Base-by-base conservation (phyloP, 176 grass and related monocot genomes). In the Coix lacrymajobi region DNA sequence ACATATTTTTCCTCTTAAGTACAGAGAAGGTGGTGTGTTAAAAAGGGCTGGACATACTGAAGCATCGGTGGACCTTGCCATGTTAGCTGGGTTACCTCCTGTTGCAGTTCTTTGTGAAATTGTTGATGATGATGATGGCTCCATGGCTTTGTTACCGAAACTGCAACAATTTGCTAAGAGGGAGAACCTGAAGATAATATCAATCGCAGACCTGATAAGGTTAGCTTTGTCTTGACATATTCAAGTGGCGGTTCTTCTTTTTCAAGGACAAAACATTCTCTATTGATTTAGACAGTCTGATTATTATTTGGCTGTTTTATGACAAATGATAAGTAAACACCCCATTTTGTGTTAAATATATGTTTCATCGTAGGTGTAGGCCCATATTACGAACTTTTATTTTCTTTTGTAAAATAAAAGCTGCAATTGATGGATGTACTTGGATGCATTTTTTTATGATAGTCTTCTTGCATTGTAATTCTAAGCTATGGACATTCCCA, bases 1-100 rank as follows among this genome's bases (percentile, higher is more conserved):
- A 46, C 95, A 94, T 88, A 97, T 94, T 75, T 97, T 92, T 58
- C 95, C 95, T 82, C 84, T 97, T 73, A 97, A 97, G 75, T 97
- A 97, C 75, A 91, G 88, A 87, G 95, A 98, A 85, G 95, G 95
- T 31, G 95, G 95, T 76, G 95, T 98, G 48, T 79, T 98, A 29
- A 98, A 94, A 92, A 92, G 95, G 81, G 95, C 92, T 83, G 95
- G 95, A 41, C 95, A 98, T 87, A 97, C 95, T 63, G 92, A 94
- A 89, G 95, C 95, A 83, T 97, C 92, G 26, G 92, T 97, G 70
- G 95, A 97, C 83, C 90, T 97, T 62, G 92, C 95, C 16, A 66
- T 94, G 84, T 81, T 97, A 62, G 95, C 92, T 87, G 95, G 90
- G 31, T 86, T 94, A 65, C 83, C 90, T 29, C 95, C 92, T 81